Evolutionary conservation across 169 alveolate genomes (phyloP).

Genomic region (Cryptosporidium felis): DNA sequence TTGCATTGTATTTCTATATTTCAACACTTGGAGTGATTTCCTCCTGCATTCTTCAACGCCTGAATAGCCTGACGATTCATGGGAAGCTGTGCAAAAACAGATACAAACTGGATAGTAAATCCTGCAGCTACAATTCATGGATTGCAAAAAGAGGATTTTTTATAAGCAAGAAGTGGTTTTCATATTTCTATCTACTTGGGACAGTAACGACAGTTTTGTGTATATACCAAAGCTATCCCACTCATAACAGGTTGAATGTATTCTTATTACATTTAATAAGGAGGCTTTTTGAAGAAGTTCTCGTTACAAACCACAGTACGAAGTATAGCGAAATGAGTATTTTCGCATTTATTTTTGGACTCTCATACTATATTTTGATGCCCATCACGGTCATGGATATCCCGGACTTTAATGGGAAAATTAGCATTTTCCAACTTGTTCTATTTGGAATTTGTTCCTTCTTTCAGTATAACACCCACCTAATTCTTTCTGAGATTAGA

Average conservation of each 20-base stretch:
- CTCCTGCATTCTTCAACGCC: not conserved
- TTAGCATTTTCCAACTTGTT: not conserved
- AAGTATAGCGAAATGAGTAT: conserved; percentile 32
- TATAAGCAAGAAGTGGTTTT: conserved; percentile 1
- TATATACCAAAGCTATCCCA: not conserved
- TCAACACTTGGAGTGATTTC: not conserved
- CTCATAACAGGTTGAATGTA: not conserved
- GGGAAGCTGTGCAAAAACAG: not conserved
- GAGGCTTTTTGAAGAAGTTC: conserved; percentile 14
- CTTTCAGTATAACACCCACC: conserved; percentile 12
- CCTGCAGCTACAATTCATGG: no score
- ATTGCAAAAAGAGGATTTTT: no score
- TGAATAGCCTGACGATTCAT: not conserved
- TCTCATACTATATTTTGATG: conserved; percentile 49
- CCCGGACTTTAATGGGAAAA: not conserved
- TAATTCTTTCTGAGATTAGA: conserved; percentile 18
- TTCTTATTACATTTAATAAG: conserved; percentile 34
- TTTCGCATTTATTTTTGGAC: conserved; percentile 21
- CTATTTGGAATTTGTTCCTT: conserved; percentile 3
- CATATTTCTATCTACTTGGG: conserved; percentile 43
- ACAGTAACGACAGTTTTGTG: not conserved
- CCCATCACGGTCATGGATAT: not conserved
- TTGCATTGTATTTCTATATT: not conserved
- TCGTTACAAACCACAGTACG: conserved; percentile 18
- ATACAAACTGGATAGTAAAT: not conserved